Evolutionary conservation across 2,329 filamentous ascomycete genomes (phyloP), one percentile per base, ranked within the genome.

Genomic region (Stagonosporopsis rhizophila): DNA sequence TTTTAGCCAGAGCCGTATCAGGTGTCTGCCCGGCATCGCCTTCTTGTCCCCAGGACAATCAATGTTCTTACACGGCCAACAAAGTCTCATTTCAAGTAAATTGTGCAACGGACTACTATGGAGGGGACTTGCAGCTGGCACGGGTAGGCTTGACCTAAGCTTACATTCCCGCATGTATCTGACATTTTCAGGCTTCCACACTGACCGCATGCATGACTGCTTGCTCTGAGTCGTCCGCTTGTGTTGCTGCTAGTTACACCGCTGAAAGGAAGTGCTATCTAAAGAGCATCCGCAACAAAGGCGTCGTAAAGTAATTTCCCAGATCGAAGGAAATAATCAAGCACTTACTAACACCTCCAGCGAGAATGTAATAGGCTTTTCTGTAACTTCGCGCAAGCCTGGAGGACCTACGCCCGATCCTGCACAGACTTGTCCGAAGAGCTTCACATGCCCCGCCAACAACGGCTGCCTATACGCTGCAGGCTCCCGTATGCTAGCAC

Each of bases 41-140:
- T 17, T 35, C 39, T 3, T 50, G 47, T 12, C 47, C 47, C 11
- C 47, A 50, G 15, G 48, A 52, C 11, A n/a, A 52, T 8, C 34
- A 42, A 8, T 52, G 48, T 27, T 22, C 32, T 17, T 52, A 34
- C 9, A 9, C 14, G 2, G 39, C 19, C 9, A 34, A 27, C 14
- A 44, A 28, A n/a, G 44, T 22, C 6, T 28, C 50, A 22, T 4
- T 53, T 15, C 37, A 46, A 27, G 27, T 53, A 11, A 46, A 37
- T 17, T 53, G 50, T 19, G 42, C 35, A 22, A 53, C 27, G 2
- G 42, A 47, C 22, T 47, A 27, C 22, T 53, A 53, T 28, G 42
- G 50, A 4, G 50, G 50, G 27, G 42, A 53, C 7, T 15, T 53
- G 42, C 50, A 46, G n/a, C 14, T 53, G 20, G 28, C 44, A 37